Evolutionary conservation across 1,284 basidiomycete species (phyloP), one percentile per base, ranked within the genome.

Genomic region (Laetiporus sulphureus): DNA sequence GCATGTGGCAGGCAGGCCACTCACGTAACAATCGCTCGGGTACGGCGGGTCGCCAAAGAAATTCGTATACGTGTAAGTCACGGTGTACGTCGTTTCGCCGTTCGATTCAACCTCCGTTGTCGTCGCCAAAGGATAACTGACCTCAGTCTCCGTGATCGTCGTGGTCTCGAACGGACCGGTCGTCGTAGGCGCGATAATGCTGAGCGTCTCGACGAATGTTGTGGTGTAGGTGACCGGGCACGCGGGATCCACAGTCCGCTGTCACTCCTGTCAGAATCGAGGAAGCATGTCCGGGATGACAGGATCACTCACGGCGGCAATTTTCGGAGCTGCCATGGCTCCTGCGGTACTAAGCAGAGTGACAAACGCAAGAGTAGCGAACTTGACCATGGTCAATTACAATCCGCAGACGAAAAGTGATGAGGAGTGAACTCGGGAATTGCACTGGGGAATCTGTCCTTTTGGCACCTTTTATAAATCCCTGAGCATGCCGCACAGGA

Each of bases 161-260:
- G 34, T 36, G 19, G 34, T 36, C 34, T 36, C 34, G 34, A 10
- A 36, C 8, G 34, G 34, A 8, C 34, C 34, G 10, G 34, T 36
- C 18, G 34, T 36, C 5, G 34, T 36, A 5, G 11, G 16, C 34
- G 34, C 34, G 8, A 19, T 36, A 21, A 36, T 36, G 21, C 10
- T 7, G 7, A 19, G 8, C 34, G 34, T 36, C 34, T 36, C 34
- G 10, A 21, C 23, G 32, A 33, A 11, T 7, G 16, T 8, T 8
- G 32, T 33, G 32, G 10, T 11, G 32, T 33, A 33, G 16, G 32
- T 33, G 32, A 10, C 10, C 10, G 32, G 32, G 16, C 32, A 33
- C 10, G 8, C 8, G 10, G 32, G 16, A 16, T 33, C 18, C 11
- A 33, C 18, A 8, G 32, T 29, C 27, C n/a, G n/a, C 8, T 10